Percentiles rank a stretch among this genome's conserved stretches.
Evolutionary conservation across 768 basidiomycete species (phyloP).

Genomic region (Amanita thiersii): DNA sequence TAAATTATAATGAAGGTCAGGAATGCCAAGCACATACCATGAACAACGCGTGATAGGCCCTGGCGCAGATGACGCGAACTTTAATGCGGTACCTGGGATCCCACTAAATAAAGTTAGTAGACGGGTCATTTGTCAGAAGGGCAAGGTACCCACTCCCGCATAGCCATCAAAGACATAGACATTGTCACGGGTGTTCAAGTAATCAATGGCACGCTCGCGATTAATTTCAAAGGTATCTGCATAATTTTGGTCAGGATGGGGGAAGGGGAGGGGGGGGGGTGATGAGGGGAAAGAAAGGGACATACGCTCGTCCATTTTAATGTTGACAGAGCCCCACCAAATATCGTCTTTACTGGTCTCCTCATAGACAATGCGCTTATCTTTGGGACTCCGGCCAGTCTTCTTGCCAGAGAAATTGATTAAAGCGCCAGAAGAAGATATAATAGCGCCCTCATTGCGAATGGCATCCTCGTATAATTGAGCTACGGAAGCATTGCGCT

Average conservation of each 20-base stretch:
- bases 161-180: slow-evolving; percentile 98
- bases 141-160: slow-evolving; percentile 56
- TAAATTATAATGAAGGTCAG: slow-evolving; percentile 13
- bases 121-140: slow-evolving; percentile 9
- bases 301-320: slow-evolving; percentile 95
- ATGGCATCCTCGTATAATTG: slow-evolving; percentile 96
- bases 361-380: slow-evolving; percentile 99
- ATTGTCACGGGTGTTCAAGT: slow-evolving; percentile 95
- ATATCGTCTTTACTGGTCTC: slow-evolving; percentile 94
- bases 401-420: slow-evolving; percentile 99
- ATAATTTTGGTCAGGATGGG: slow-evolving; percentile 6
- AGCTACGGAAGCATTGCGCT: slow-evolving; percentile 86
- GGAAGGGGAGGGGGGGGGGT: not conserved
- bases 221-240: slow-evolving; percentile 98
- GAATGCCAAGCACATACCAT: slow-evolving; percentile 58
- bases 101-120: slow-evolving; percentile 48
- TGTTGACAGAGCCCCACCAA: slow-evolving; percentile 99
- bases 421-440: slow-evolving; percentile 90
- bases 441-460: slow-evolving; percentile 96
- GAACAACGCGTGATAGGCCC: slow-evolving; percentile 97
- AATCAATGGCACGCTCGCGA: slow-evolving; percentile 98
- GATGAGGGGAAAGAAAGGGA: slow-evolving; percentile 15
- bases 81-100: slow-evolving; percentile 99
- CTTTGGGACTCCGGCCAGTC: slow-evolving; percentile 95
- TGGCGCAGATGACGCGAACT: slow-evolving; percentile 96